Percentiles rank a stretch among this genome's conserved stretches.
Evolutionary conservation across 148 eudicot genomes (phyloP).

Genomic region (Spergularia marina): DNA sequence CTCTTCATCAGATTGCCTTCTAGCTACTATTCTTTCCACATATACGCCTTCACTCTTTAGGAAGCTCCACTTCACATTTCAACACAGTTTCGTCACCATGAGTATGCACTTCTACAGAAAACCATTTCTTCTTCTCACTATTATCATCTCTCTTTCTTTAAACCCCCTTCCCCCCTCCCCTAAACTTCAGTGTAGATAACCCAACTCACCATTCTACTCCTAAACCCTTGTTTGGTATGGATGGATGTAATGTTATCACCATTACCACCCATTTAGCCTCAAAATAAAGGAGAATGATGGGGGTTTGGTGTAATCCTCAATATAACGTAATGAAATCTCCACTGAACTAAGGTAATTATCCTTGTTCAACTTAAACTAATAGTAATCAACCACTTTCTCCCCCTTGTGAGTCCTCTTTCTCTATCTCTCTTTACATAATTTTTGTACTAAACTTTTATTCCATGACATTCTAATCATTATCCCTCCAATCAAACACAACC

Average conservation of each 20-base stretch:
- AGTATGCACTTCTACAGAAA: not conserved
- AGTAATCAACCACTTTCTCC: too few relatives aligned
- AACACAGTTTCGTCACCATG: not conserved
- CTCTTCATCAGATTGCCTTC: not conserved
- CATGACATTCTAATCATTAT: too few relatives aligned
- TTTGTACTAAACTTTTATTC: too few relatives aligned
- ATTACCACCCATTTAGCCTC: too few relatives aligned
- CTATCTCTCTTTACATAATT: too few relatives aligned
- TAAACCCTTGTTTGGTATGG: not conserved
- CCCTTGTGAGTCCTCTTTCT: too few relatives aligned
- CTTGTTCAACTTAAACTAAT: too few relatives aligned
- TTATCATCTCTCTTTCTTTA: not conserved
- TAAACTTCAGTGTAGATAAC: not conserved
- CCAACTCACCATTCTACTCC: constrained; percentile 3
- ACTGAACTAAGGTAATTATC: too few relatives aligned
- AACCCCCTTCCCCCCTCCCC: not conserved
- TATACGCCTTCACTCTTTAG: not conserved
- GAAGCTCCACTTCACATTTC: not conserved
- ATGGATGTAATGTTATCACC: too few relatives aligned
- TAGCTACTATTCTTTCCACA: not conserved
- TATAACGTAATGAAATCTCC: too few relatives aligned
- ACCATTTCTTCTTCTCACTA: too few relatives aligned
- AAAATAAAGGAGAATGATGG: not conserved
- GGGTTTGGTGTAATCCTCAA: not conserved
- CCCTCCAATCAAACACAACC: too few relatives aligned